Evolutionary conservation across 2,329 filamentous ascomycete genomes (phyloP).

Genomic region (Xylogone sp.): DNA sequence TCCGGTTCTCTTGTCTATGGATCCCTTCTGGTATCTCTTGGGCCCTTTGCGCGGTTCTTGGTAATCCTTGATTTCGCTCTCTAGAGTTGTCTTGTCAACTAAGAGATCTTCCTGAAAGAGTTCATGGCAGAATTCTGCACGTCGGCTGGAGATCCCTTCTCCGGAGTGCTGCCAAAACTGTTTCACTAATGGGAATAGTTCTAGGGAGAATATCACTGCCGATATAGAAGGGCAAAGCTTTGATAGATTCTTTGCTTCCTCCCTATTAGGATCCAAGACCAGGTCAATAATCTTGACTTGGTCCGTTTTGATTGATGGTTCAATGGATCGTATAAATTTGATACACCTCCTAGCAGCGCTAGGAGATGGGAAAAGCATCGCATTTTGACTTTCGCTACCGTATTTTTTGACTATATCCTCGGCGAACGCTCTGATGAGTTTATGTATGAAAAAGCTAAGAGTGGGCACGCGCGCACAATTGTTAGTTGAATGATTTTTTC

Average conservation of each 20-base stretch:
- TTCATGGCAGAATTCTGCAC: constrained; percentile 82
- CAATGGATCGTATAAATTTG: constrained; percentile 64
- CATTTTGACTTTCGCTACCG: constrained; percentile 59
- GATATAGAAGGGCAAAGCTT: constrained; percentile 58
- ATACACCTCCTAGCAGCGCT: constrained; percentile 68
- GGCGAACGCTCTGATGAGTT: constrained; percentile 71
- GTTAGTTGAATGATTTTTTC: constrained; percentile 11
- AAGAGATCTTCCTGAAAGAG: constrained; percentile 69
- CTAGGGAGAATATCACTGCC: constrained; percentile 67
- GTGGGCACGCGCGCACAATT: constrained; percentile 12
- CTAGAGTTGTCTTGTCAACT: constrained; percentile 38
- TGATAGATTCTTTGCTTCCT: constrained; percentile 46
- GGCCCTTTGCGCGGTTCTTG: constrained; percentile 59
- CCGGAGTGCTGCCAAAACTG: constrained; percentile 97
- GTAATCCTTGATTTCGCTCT: constrained; percentile 15
- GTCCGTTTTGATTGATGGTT: constrained; percentile 44
- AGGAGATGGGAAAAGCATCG: constrained; percentile 78
- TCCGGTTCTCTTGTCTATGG: constrained; percentile 37
- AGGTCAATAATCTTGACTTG: constrained; percentile 59
- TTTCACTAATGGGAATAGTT: constrained; percentile 72
- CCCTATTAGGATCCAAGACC: constrained; percentile 53
- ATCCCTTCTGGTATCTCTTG: constrained; percentile 69
- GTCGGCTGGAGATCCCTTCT: constrained; percentile 85
- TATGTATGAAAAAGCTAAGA: constrained; percentile 84
- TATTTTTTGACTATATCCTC: constrained; percentile 61